A percentile compares a stretch with the other conserved stretches of the same genome.
These are phyloP conservation scores for Epichloe sibirici DNA, from an alignment of 2,329 filamentous ascomycete species.

Conservation along the genomic window DNA sequence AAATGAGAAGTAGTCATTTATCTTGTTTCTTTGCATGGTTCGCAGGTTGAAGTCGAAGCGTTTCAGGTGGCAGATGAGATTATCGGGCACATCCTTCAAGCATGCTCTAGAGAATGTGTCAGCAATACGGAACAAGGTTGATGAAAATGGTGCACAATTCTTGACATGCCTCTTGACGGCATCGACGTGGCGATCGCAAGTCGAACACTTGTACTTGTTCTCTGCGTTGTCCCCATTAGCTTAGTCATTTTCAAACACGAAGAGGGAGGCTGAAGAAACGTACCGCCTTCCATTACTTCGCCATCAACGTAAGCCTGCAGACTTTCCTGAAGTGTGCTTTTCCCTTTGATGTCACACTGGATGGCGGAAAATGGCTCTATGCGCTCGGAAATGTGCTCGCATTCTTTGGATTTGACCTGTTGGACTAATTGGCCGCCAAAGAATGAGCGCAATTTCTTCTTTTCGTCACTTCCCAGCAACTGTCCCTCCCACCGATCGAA, in stretches of 20 bases:
- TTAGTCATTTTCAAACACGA: background rate
- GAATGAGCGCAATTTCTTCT: conserved; percentile 64
- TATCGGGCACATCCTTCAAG: conserved; percentile 83
- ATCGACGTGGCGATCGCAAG: conserved; percentile 78
- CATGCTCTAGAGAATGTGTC: conserved; percentile 50
- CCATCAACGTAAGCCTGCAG: conserved; percentile 91
- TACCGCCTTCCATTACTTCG: conserved; percentile 85
- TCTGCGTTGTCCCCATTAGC: conserved; percentile 35
- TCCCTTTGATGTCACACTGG: conserved; percentile 93
- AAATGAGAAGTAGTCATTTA: conserved; percentile 91
- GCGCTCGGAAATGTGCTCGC: conserved; percentile 81
- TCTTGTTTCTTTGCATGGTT: conserved; percentile 73
- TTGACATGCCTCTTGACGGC: conserved; percentile 65
- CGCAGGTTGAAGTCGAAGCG: conserved; percentile 71
- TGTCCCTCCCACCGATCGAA: conserved; percentile 87
- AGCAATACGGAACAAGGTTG: conserved; percentile 1
- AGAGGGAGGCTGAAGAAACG: conserved; percentile 10
- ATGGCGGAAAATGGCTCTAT: conserved; percentile 88
- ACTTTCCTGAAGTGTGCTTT: conserved; percentile 71
- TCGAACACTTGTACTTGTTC: conserved; percentile 96
- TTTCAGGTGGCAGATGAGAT: conserved; percentile 91
- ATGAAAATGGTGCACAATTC: background rate
- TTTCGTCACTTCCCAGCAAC: conserved; percentile 54
- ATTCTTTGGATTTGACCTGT: conserved; percentile 92
- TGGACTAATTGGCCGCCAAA: conserved; percentile 88